Evolutionary conservation across 2,329 filamentous ascomycete genomes (phyloP), one percentile per base, ranked within the genome.

Genomic region (Chaetomiaceae sp.): DNA sequence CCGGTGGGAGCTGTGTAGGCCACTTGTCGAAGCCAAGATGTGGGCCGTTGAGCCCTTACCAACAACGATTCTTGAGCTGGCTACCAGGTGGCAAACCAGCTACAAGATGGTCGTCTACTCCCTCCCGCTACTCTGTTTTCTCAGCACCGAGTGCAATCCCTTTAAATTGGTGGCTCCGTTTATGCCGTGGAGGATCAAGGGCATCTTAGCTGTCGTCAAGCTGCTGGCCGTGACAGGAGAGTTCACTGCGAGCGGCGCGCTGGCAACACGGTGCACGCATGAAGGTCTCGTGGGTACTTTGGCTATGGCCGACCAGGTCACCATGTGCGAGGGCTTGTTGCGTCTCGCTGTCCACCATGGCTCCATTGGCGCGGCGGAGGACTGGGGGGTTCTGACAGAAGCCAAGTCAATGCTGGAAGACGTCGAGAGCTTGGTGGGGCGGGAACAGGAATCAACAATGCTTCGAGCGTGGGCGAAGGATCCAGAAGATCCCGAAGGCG

Each of bases 31-130:
- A 8, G 66, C 67, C 20, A 56, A 56, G 1, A 64, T 75, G 50
- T 80, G 74, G 73, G 78, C 78, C 4, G 63, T 75, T 37, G 73
- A 78, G 51, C 79, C 79, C 2, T 59, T 81, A 10, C 68, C 71
- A 1, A 66, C 74, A 29, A 62, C 76, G 1, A 57, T 81, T 27
- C 66, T 66, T n/a, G 69, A 76, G 37, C 68, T 76, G 23, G 69
- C 69, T 27, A 69, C 75, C 18, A 66, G 76, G 36, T 73, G 74
- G 58, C 75, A 77, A 43, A 64, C 70, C 11, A 72, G 74, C 45
- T 64, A 68, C 30, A 65, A 65, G 2, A 73, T 75, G 55, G 72
- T 72, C 20, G 62, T 70, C 10, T 71, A 70, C 34, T 72, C 73
- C 0, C 69, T 82, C 3, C 71, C 73, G 13, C 62, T 78, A 6